Evolutionary conservation across 129 eudicot species (phyloP), one percentile per base, ranked within the genome.

Genomic region (Tanacetum coccineum): DNA sequence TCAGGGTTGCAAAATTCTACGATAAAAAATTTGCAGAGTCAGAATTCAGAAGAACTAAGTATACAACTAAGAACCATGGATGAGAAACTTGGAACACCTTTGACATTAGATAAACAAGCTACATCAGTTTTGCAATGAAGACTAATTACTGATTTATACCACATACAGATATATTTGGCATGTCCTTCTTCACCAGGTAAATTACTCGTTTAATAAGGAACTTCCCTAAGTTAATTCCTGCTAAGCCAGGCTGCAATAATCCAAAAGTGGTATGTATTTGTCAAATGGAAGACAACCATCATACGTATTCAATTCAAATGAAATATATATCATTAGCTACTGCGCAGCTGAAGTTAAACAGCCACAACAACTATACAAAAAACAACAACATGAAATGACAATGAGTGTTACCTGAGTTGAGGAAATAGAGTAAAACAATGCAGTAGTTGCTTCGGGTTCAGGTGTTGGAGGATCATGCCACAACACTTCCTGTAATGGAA

Each of bases 401-500:
- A 40, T 1, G 44, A 74, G 39, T 36, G n/a, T 66, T 77, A 82
- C 99, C 85, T 93, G 95, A 71, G 96, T 84, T 26, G 99, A 88
- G 28, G 99, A 93, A 63, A 93, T 93, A 42, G 99, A 93, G 79
- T 93, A 93, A 74, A 93, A 93, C 59, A 93, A 77, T 57, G 99
- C 99, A 67, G 93, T 84, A 21, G 92, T 88, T 74, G 96, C 99
- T 76, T 93, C 96, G 70, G 28, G 13, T 84, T 93, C 99, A 70
- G 90, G 86, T 48, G 77, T 89, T 63, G 99, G 93, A 76, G 90
- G 99, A 75, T 85, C 92, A 79, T 89, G 95, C 99, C 95, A 93
- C 64, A 93, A 70, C 39, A 93, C 99, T 81, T 93, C 96, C 99
- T 93, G 80, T 28, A 73, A 67, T 46, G 36, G 42, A 59, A 26